Evolutionary conservation across 2,329 filamentous ascomycete species (phyloP), one percentile per base, ranked within the genome.

Genomic region (Fusarium tanahbumbuense): DNA sequence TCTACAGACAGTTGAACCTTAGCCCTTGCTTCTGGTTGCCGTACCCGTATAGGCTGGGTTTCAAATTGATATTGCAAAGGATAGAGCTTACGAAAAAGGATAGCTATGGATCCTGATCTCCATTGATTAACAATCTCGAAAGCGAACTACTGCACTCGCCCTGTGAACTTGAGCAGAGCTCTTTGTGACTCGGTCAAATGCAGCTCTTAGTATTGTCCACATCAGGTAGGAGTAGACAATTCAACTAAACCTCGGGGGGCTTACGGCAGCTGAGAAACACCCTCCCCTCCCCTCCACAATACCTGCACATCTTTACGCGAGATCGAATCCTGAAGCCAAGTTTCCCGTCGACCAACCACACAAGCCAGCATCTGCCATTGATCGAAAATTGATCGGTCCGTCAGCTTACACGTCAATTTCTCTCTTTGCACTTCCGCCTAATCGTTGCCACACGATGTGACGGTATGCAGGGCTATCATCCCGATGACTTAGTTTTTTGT

Each of bases 351-450:
- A 56, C 67, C 56, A 57, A 67, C 44, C 56, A 67, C 25, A 53
- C 27, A 34, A 42, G 30, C 18, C 18, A 28, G 49, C 41, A 50
- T 52, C 59, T 60, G 20, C 27, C 49, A 53, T 28, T 59, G 44
- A 67, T 63, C 57, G 58, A 64, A 46, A 49, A 65, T 63, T 59
- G 49, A 68, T 64, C 57, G 54, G 67, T 68, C 44, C 48, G 54
- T 47, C 57, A 70, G 54, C 63, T 68, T 70, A 70, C 61, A 70
- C 44, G 44, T 67, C 47, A 65, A 63, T 46, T 55, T 48, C 48
- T 53, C 57, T 40, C 18, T 37, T 56, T 34, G 40, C 27, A 37
- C 46, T 58, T 48, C 66, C 41, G 65, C 66, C 47, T 45, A 23
- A 27, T 28, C 56, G 34, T 56, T 49, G 44, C 66, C 56, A 67